Evolutionary conservation across 1,284 basidiomycete genomes (phyloP).

Genomic region (Cutaneotrichosporon sp.): DNA sequence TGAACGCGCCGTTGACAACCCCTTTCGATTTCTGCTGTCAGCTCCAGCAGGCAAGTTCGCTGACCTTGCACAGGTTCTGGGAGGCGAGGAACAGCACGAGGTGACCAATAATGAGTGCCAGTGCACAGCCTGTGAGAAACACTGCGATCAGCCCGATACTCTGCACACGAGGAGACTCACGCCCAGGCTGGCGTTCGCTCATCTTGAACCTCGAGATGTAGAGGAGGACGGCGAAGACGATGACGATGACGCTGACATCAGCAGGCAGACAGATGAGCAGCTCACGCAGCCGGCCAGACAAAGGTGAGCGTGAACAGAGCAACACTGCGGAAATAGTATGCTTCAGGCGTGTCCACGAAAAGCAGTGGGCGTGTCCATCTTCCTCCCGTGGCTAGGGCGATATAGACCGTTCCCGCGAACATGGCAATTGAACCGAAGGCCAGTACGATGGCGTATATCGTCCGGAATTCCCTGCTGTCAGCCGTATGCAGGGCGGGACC

Average conservation of each 20-base stretch:
- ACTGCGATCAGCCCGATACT: background rate
- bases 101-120: constrained; percentile 69
- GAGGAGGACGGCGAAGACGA: constrained; percentile 66
- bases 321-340: constrained; percentile 57
- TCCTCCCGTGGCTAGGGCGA: constrained; percentile 69
- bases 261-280: background rate
- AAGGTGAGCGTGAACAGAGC: constrained; percentile 71
- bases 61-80: constrained; percentile 67
- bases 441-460: constrained; percentile 50
- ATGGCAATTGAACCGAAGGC: constrained; percentile 58
- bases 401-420: constrained; percentile 67
- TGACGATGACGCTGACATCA: constrained; percentile 56
- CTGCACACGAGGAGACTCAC: background rate
- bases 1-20: constrained; percentile 72
- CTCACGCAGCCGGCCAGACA: constrained; percentile 64
- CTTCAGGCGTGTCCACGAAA: constrained; percentile 48
- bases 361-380: constrained; percentile 61
- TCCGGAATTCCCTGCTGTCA: constrained; percentile 60
- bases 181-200: constrained; percentile 64
- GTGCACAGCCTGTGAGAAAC: constrained; percentile 33
- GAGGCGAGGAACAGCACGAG: constrained; percentile 70
- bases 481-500: background rate
- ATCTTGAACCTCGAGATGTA: constrained; percentile 67
- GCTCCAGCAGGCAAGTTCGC: constrained; percentile 24
- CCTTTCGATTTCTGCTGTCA: constrained; percentile 55